Percentiles rank a stretch among this genome's conserved stretches.
Conservation (phyloP, 495 filamentous ascomycete genomes). For the Pseudevernia furfuracea region DNA sequence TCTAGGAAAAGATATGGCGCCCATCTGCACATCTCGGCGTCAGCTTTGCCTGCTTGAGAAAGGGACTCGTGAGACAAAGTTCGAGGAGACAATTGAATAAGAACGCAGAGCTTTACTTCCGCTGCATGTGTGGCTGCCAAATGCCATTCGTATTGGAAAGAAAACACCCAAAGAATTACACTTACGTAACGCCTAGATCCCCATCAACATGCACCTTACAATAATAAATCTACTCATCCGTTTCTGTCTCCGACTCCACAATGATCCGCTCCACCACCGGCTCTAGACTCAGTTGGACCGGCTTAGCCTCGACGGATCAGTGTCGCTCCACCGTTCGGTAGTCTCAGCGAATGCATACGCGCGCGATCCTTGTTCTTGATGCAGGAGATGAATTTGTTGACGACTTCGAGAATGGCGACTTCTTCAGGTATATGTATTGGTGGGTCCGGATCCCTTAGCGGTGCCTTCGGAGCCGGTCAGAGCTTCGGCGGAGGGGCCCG, state of each 20-base stretch:
- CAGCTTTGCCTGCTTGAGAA: neutral
- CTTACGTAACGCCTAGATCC: neutral
- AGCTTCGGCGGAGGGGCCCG: neutral
- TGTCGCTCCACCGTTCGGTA: neutral
- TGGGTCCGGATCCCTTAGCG: neutral
- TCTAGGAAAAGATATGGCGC: neutral
- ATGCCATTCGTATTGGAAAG: neutral
- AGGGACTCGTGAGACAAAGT: neutral
- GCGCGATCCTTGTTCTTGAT: slow-evolving; percentile 8
- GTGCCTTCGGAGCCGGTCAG: neutral
- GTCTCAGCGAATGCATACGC: neutral
- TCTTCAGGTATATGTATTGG: neutral
- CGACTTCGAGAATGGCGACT: slow-evolving; percentile 4
- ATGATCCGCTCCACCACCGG: slow-evolving; percentile 1
- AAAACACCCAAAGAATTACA: neutral
- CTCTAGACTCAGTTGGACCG: slow-evolving; percentile 6
- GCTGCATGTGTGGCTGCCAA: neutral
- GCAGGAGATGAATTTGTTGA: slow-evolving; percentile 10
- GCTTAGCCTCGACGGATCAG: slow-evolving; percentile 6
- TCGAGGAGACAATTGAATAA: neutral
- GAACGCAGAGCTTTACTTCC: neutral
- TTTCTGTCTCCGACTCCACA: neutral
- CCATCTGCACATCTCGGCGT: neutral
- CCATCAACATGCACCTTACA: slow-evolving; percentile 1
- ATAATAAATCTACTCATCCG: slow-evolving; percentile 7